Evolutionary conservation across 2,329 filamentous ascomycete genomes (phyloP), one percentile per base, ranked within the genome.

Genomic region (Colletotrichum tropicicola): DNA sequence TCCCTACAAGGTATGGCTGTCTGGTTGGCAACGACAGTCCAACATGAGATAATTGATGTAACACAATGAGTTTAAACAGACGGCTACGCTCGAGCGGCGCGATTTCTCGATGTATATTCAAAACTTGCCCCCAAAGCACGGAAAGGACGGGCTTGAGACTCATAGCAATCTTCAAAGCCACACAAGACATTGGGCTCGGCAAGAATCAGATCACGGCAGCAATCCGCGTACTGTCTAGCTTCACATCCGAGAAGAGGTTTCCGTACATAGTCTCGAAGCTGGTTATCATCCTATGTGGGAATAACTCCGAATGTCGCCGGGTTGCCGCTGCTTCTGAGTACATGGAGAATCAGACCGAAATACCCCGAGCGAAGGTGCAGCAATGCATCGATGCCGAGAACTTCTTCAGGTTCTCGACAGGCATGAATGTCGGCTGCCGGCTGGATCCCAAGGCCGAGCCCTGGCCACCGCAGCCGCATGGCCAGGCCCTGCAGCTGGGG

Each of bases 121-220:
- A 32, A 60, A 65, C 65, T 72, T 82, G 2, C 68, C 80, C 3
- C 74, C 74, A 9, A 72, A 77, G 53, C 70, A 65, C 49, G 30
- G 45, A 37, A 60, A 35, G 55, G 59, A 65, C 48, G 60, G 54
- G 30, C 32, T 59, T 2, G 60, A 65, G 43, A 65, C 60, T 37
- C 60, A 65, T 28, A 65, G 48, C 0, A 47, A 37, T 65, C 30
- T n/a, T 35, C 47, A 65, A 65, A 49, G 55, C 55, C n/a, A n/a
- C n/a, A n/a, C 48, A 55, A 28, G 61, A 9, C 6, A 48, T 28
- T 13, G 56, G 55, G 37, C 49, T 60, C 27, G 48, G 55, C 6
- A 48, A 30, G 43, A 39, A 54, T 12, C 55, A 59, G 41, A 54
- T 55, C 43, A 44, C 39, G 32, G 47, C 56, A 12, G 59, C 60